Conservation (phyloP, 768 basidiomycete species). For the Termitomyces sp. region DNA sequence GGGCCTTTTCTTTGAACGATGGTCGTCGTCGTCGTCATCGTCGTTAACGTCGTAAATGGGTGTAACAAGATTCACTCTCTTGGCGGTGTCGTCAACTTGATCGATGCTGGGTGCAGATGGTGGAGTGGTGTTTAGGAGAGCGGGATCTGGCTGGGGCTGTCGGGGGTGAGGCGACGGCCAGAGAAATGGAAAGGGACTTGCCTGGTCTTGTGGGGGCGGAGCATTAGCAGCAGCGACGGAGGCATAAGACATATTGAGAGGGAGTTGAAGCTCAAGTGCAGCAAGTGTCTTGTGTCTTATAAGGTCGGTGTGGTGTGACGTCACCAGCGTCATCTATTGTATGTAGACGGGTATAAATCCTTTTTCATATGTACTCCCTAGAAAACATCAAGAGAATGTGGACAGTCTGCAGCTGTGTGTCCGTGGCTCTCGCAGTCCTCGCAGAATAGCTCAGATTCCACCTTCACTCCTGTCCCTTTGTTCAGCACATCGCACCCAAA, state of each 20-base stretch:
- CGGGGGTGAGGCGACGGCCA: background rate
- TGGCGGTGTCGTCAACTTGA: constrained; percentile 40
- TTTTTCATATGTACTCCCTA: too few relatives aligned
- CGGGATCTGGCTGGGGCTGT: constrained; percentile 64
- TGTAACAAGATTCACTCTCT: constrained; percentile 50
- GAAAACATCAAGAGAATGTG: constrained; percentile 85
- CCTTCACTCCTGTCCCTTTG: constrained; percentile 38
- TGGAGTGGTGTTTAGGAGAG: constrained; percentile 52
- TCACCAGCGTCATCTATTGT: constrained; percentile 11
- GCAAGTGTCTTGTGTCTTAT: constrained; percentile 1
- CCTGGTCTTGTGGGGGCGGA: constrained; percentile 43
- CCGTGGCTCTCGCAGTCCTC: constrained; percentile 84
- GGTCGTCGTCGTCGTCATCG: background rate
- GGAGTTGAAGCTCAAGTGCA: background rate
- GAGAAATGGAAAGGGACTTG: constrained; percentile 18
- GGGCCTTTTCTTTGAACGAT: constrained; percentile 17
- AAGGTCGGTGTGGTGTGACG: constrained; percentile 3
- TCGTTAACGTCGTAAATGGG: constrained; percentile 17
- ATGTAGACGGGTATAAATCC: background rate
- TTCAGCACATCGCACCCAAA: constrained; percentile 78
- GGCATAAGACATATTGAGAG: constrained; percentile 66
- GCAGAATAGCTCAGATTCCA: constrained; percentile 51
- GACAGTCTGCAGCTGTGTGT: constrained; percentile 74
- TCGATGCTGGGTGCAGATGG: constrained; percentile 31
- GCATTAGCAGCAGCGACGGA: constrained; percentile 59